Evolutionary conservation across 2,329 filamentous ascomycete species (phyloP), one percentile per base, ranked within the genome.

Genomic region (Pestalotiopsis sp.): DNA sequence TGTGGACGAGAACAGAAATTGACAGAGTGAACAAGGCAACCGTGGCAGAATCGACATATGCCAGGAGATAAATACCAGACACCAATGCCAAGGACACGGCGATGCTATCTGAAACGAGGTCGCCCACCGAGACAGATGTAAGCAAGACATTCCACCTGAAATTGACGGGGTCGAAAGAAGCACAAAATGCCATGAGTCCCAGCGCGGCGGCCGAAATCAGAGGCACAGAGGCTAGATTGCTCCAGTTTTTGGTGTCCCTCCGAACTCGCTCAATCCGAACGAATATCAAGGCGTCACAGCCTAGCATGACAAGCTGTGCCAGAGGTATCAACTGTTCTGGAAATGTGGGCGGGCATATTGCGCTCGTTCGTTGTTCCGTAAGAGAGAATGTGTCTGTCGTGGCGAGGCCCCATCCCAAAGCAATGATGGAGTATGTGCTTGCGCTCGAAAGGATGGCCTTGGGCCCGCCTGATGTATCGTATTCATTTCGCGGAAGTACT

Each of bases 341-440:
- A 56, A 72, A 68, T 12, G 75, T 75, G 3, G 69, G 41, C 4
- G 78, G 77, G 66, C 78, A 80, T 39, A 80, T 77, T 41, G 73
- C 77, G 41, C 77, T 74, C 1, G 77, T 74, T 0, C 67, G 68
- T 36, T 69, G 72, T 67, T 76, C 75, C 3, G 75, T 71, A 1
- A 76, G 73, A 14, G 71, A 69, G 45, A 76, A 72, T 9, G 75
- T 76, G 5, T 76, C 64, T 13, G 75, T 71, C 56, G 77, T 72
- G 3, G 75, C 76, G n/a, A 76, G 68, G 5, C 75, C 79, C 79
- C 80, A 81, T 5, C 73, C 27, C 5, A 79, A 52, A 17, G 79
- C 74, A 3, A 78, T 66, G 17, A 73, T 3, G 20, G 70, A 52
- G 67, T 76, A 77, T 11, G 70, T 6, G 23, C 70, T 60, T 23